phyloP scores from a whole-genome alignment of 331 rosid species.

The Quercus phellos region DNA sequence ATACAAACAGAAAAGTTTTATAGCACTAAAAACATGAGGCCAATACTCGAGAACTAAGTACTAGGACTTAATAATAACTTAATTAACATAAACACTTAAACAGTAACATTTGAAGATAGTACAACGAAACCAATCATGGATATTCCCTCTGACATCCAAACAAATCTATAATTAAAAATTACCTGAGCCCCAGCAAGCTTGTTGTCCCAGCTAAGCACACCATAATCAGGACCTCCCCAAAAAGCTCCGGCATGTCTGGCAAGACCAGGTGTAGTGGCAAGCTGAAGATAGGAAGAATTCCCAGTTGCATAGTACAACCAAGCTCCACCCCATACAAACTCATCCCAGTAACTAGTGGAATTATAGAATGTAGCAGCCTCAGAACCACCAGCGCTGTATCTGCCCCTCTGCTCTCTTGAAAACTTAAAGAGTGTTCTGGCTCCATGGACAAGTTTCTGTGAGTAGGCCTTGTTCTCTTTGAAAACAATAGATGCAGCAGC shows the following conservation, averaged over 20 bases:
- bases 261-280: slow-evolving; percentile 70
- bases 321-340: slow-evolving; percentile 92
- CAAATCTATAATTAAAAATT: slow-evolving; percentile 16
- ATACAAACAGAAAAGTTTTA: not conserved
- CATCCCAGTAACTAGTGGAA: slow-evolving; percentile 83
- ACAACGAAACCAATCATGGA: not conserved
- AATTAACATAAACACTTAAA: too few species aligned
- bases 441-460: slow-evolving; percentile 95
- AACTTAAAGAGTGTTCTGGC: slow-evolving; percentile 77
- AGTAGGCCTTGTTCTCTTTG: slow-evolving; percentile 93
- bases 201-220: slow-evolving; percentile 97
- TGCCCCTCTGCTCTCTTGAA: slow-evolving; percentile 68
- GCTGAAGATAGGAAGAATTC: slow-evolving; percentile 73
- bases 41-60: too few species aligned
- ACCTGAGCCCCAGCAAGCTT: slow-evolving; percentile 99
- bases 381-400: slow-evolving; percentile 55
- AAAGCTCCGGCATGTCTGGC: slow-evolving; percentile 97
- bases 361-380: slow-evolving; percentile 80
- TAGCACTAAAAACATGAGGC: too few species aligned
- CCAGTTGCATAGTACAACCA: slow-evolving; percentile 99
- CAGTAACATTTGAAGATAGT: too few species aligned
- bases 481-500: slow-evolving; percentile 96
- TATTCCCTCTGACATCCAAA: not conserved
- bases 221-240: slow-evolving; percentile 98
- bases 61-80: too few species aligned